Percentiles rank a stretch among this genome's conserved stretches.
Conservation (phyloP, 768 basidiomycete species). For the Mycena haematopus region DNA sequence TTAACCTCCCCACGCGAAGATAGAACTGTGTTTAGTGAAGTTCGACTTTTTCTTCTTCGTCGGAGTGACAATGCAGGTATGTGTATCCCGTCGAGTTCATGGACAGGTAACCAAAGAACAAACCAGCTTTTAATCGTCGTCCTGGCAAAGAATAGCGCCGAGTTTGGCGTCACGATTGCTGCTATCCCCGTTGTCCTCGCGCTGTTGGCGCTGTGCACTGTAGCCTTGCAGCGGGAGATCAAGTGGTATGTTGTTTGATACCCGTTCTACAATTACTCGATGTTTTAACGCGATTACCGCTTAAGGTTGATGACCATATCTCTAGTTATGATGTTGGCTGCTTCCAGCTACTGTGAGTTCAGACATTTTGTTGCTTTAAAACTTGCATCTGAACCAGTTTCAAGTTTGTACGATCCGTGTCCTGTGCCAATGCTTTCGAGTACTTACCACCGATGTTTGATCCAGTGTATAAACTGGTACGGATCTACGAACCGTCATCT, state of each 20-base stretch:
- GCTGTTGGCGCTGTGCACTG: slow-evolving; percentile 66
- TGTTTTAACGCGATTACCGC: slow-evolving; percentile 12
- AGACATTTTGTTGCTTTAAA: neutral
- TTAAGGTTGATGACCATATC: slow-evolving; percentile 76
- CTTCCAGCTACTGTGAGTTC: slow-evolving; percentile 79
- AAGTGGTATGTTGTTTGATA: slow-evolving; percentile 65
- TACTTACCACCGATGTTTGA: slow-evolving; percentile 11
- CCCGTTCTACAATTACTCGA: neutral
- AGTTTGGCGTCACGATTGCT: slow-evolving; percentile 83
- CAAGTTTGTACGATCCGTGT: slow-evolving; percentile 47
- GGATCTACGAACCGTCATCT: slow-evolving; percentile 75
- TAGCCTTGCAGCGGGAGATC: slow-evolving; percentile 81
- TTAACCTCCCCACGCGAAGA: no score
- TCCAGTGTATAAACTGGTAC: slow-evolving; percentile 83
- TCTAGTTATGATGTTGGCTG: slow-evolving; percentile 78
- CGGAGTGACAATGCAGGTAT: slow-evolving; percentile 88
- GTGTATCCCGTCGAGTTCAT: neutral
- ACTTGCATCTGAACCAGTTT: slow-evolving; percentile 6
- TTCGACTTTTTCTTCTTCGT: slow-evolving; percentile 90
- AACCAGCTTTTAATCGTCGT: slow-evolving; percentile 82
- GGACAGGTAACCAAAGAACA: neutral
- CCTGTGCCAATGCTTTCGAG: no score
- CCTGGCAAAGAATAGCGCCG: slow-evolving; percentile 63
- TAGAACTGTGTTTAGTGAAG: no score
- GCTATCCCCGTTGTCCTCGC: slow-evolving; percentile 82